Evolutionary conservation across 2,329 filamentous ascomycete genomes (phyloP), one percentile per base, ranked within the genome.

Genomic region (Hypoxylon sp.): DNA sequence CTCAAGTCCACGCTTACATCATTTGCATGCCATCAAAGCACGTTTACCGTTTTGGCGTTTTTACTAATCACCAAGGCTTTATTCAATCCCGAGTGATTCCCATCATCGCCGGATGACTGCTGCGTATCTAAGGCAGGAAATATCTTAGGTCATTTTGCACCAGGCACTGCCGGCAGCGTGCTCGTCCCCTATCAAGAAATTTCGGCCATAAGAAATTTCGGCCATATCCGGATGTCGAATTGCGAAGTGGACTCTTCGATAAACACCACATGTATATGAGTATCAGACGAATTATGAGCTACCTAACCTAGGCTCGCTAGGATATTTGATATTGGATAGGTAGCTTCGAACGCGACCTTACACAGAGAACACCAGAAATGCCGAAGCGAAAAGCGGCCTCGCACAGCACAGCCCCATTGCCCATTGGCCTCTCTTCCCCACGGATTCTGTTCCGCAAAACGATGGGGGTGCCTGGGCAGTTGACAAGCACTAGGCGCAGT

Each of bases 371-470:
- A n/a, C 13, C 15, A 11, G 20, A 43, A 41, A 22, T 54, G 44
- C 44, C 26, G 51, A 56, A 59, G 54, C 61, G 58, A 68, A 60
- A 56, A 43, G 20, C 55, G 57, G 53, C 24, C 41, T 56, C 11
- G 30, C 11, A 8, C 56, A 62, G 65, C 69, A 73, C 65, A 71
- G 72, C 72, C 72, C 56, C 70, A 54, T 73, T 73, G 72, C 72
- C 56, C 70, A 54, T 73, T 73, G 72, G 72, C 71, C 69, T 72
- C 70, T 72, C 68, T 41, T 50, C 59, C 52, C 43, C 56, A 54
- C 62, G 39, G 56, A 22, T 34, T 56, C 15, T n/a, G 10, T 39
- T 37, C n/a, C 34, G 19, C 46, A 49, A 8, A n/a, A 4, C 19
- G 6, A 11, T 11, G 43, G 28, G n/a, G 5, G 37, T 41, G 10